Evolutionary conservation across 257 asterid genomes (phyloP).

Genomic region (Striga asiatica): DNA sequence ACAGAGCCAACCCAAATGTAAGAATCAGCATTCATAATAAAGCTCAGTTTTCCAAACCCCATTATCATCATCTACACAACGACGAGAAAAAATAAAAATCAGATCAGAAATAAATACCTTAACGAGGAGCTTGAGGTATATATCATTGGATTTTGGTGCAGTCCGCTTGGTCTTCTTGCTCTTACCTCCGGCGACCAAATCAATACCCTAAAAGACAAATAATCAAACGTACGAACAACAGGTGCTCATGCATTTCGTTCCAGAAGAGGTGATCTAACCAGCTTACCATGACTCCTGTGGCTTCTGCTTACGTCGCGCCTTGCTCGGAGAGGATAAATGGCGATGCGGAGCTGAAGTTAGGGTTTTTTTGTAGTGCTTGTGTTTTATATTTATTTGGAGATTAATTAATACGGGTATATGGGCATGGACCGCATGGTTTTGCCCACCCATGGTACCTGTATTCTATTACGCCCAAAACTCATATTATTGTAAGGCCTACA

Average conservation of each 20-base stretch:
- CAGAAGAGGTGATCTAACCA: no score
- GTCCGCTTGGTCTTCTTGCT: slow-evolving; percentile 77
- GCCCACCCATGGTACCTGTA: background rate
- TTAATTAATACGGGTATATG: no score
- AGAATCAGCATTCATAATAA: background rate
- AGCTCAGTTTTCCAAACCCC: no score
- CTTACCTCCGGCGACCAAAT: slow-evolving; percentile 90
- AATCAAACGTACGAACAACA: background rate
- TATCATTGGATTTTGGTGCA: slow-evolving; percentile 68
- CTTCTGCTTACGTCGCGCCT: background rate
- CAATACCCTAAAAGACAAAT: slow-evolving; percentile 49
- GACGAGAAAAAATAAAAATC: background rate
- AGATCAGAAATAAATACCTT: slow-evolving; percentile 28
- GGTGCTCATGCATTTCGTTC: background rate
- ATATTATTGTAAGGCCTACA: no score
- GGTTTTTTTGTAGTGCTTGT: background rate
- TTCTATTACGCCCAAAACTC: background rate
- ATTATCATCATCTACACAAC: no score
- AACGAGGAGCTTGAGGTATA: slow-evolving; percentile 66
- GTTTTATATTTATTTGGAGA: background rate
- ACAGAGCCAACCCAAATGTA: background rate
- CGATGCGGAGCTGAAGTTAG: background rate
- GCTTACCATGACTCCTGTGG: background rate
- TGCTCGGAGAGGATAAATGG: background rate
- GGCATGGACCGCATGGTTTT: background rate